Evolutionary conservation across 495 filamentous ascomycete species (phyloP).

Genomic region (Neurospora intermedia): DNA sequence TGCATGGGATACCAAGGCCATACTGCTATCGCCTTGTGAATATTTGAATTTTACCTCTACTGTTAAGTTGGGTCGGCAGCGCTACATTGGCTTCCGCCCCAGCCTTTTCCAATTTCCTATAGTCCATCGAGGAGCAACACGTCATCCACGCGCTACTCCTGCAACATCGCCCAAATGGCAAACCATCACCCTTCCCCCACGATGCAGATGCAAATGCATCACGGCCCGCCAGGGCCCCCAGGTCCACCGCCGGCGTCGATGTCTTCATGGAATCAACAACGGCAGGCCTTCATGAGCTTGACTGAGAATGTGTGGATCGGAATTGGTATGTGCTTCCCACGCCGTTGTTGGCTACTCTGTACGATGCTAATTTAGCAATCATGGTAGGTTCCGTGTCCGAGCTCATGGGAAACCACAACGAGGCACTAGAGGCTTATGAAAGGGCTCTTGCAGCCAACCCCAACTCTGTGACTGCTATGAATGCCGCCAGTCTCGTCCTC

Average conservation of each 20-base stretch:
- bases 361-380: constrained; percentile 13
- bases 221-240: constrained; percentile 38
- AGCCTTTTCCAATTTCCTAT: not conserved
- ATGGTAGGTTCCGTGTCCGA: constrained; percentile 73
- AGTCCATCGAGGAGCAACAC: not conserved
- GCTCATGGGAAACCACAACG: constrained; percentile 76
- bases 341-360: not conserved
- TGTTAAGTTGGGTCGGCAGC: not conserved
- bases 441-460: constrained; percentile 77
- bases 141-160: not conserved
- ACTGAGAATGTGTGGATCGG: constrained; percentile 93
- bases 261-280: constrained; percentile 26
- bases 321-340: constrained; percentile 55
- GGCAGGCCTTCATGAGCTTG: constrained; percentile 35
- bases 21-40: not conserved
- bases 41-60: not conserved
- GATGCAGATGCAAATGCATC: constrained; percentile 48
- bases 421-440: constrained; percentile 81
- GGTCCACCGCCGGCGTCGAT: constrained; percentile 28
- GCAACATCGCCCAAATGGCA: constrained; percentile 29
- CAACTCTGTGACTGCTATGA: constrained; percentile 89
- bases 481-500: constrained; percentile 81
- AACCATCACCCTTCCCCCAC: constrained; percentile 47
- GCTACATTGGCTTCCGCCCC: not conserved
- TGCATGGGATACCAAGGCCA: not conserved